phyloP scores from a whole-genome alignment of 768 basidiomycete species.

The Lactarius sanguifluus region DNA sequence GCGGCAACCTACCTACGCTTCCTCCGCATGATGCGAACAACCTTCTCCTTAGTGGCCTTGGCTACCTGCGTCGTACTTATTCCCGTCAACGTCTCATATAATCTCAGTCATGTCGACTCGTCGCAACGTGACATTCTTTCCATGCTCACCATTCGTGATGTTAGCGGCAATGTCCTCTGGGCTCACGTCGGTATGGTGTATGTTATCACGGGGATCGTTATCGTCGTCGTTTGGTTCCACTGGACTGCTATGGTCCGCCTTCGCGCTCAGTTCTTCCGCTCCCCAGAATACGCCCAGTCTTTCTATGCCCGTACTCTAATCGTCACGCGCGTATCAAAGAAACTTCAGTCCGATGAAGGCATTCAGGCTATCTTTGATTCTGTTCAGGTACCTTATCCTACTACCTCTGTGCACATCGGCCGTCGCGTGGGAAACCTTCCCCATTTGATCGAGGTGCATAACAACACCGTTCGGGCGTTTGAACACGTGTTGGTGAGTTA shows the following conservation, averaged over 20 bases:
- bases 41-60: slow-evolving; percentile 63
- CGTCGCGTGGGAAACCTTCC: slow-evolving; percentile 86
- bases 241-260: slow-evolving; percentile 79
- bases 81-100: slow-evolving; percentile 86
- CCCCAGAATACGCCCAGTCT: slow-evolving; percentile 80
- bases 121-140: slow-evolving; percentile 61
- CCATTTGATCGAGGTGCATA: slow-evolving; percentile 88
- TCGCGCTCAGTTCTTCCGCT: slow-evolving; percentile 85
- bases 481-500: slow-evolving; percentile 89
- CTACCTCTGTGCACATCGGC: slow-evolving; percentile 87
- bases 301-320: slow-evolving; percentile 95
- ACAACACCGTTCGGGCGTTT: slow-evolving; percentile 89
- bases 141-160: slow-evolving; percentile 85
- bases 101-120: slow-evolving; percentile 59
- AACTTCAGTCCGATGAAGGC: slow-evolving; percentile 82
- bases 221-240: slow-evolving; percentile 68
- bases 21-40: slow-evolving; percentile 75
- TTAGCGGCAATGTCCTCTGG: slow-evolving; percentile 69
- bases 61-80: slow-evolving; percentile 73
- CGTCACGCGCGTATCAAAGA: slow-evolving; percentile 75
- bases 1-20: slow-evolving; percentile 93
- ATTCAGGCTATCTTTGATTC: slow-evolving; percentile 72
- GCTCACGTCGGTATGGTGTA: slow-evolving; percentile 85
- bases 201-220: slow-evolving; percentile 70
- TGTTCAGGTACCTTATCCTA: slow-evolving; percentile 78